Evolutionary conservation across 1,284 basidiomycete genomes (phyloP).

Genomic region (Coniophora puteana): DNA sequence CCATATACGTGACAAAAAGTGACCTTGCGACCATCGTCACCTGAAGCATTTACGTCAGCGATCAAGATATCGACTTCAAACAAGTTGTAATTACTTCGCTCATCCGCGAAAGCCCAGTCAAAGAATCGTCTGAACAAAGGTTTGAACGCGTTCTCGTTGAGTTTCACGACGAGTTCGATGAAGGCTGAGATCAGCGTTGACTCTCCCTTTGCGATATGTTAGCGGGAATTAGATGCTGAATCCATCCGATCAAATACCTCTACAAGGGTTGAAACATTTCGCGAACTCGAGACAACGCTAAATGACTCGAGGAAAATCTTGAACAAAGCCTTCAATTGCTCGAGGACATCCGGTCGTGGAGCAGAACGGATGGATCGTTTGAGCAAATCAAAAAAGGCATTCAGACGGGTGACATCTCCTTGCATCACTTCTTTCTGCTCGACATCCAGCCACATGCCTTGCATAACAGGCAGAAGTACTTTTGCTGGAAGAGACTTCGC

Average conservation of each 20-base stretch:
- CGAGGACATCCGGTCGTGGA: conserved; percentile 60
- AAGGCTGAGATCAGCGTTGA: conserved; percentile 68
- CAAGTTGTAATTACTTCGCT: conserved; percentile 40
- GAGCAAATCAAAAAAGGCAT: conserved; percentile 67
- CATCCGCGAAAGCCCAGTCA: conserved; percentile 88
- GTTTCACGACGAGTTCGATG: conserved; percentile 85
- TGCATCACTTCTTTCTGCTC: conserved; percentile 29
- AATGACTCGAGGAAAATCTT: conserved; percentile 83
- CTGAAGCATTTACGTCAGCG: conserved; percentile 14
- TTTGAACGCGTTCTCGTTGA: conserved; percentile 91
- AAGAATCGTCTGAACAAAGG: conserved; percentile 90
- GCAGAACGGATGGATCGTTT: conserved; percentile 64
- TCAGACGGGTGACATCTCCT: conserved; percentile 28
- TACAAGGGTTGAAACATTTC: conserved; percentile 22
- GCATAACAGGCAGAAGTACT: conserved; percentile 61
- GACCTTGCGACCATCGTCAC: conserved; percentile 46
- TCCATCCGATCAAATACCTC: conserved; percentile 29
- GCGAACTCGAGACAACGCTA: conserved; percentile 44
- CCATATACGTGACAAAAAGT: conserved; percentile 75
- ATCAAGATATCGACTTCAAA: too few relatives aligned
- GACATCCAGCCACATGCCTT: conserved; percentile 49
- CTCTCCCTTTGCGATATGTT: conserved; percentile 40
- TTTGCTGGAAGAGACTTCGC: conserved; percentile 71
- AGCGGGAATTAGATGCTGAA: conserved; percentile 4
- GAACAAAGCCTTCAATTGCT: conserved; percentile 73